Evolutionary conservation across 106 monocot species (phyloP), one percentile per base, ranked within the genome.

Genomic region (Ottelia alismoides): DNA sequence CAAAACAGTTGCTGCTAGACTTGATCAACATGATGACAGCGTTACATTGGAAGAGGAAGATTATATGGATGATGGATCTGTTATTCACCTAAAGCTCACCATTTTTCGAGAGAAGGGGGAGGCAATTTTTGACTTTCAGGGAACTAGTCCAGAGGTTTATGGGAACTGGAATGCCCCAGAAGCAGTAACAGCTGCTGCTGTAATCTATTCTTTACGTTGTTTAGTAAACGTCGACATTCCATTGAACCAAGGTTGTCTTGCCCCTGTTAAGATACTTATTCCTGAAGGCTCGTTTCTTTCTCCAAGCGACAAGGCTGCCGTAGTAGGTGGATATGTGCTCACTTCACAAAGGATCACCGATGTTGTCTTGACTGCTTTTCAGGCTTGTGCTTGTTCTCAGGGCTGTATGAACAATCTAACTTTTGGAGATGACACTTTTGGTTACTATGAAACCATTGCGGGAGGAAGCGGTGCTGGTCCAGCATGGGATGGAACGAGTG

Each of bases 391-490:
- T 7, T 81, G 81, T 59, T 96, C 96, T 20, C 85, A 89, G 51
- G 96, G 96, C 9, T 96, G 96, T 58, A 96, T 96, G 96, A 96
- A 96, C 46, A 96, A 96, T 40, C 64, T 96, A 47, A 96, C 88
- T 5, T 96, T 96, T 53, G 96, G 96, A 12, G 88, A 96, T 23
- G 71, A 81, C 10, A 76, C 61, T 22, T 96, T 96, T 30, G 88
- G 96, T 11, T 96, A 96, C 59, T 96, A 96, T 47, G 96, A 96
- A 50, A 96, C 96, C 2, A 89, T 96, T 26, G 96, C 81, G 9
- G 96, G 96, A 24, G 96, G 96, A 1, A 70, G 81, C 49, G 89
- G 96, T 10, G 96, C 89, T 7, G 96, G 96, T 2, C 88, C 88
- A 2, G 79, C 25, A n/a, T 96, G 96, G 96, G 66, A 76, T 52